Percentiles rank a stretch among this genome's conserved stretches.
Evolutionary conservation across 1,284 basidiomycete genomes (phyloP).

Genomic region (Laetiporus sulphureus): DNA sequence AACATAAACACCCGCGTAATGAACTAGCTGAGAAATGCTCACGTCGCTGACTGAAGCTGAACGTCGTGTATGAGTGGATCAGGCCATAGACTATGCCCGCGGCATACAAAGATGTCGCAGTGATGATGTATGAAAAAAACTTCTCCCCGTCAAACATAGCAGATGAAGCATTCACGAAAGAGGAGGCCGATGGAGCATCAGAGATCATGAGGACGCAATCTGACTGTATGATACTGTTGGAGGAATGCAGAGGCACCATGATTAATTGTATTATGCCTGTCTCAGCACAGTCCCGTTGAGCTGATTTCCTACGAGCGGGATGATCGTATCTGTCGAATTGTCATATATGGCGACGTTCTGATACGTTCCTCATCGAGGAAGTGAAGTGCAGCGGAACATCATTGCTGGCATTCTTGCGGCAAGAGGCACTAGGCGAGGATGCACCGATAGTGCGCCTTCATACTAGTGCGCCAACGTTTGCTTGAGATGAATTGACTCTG

Average conservation of each 20-base stretch:
- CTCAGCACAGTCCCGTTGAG: conserved; percentile 69
- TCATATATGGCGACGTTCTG: conserved; percentile 76
- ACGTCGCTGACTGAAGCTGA: conserved; percentile 72
- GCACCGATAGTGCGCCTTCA: too few species aligned
- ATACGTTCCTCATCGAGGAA: too few species aligned
- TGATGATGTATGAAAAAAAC: conserved; percentile 81
- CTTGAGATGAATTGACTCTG: too few species aligned
- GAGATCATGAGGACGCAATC: conserved; percentile 92
- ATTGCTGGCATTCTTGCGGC: too few species aligned
- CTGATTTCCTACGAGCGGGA: conserved; percentile 53
- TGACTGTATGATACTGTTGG: conserved; percentile 68
- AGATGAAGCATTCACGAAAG: conserved; percentile 78
- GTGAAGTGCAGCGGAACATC: too few species aligned
- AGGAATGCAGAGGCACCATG: conserved; percentile 84
- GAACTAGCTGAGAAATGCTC: too few species aligned
- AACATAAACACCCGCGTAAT: too few species aligned
- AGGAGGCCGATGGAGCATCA: conserved; percentile 66
- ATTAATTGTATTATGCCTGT: conserved; percentile 75
- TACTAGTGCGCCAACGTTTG: too few species aligned
- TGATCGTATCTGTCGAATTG: conserved; percentile 39
- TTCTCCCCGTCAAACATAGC: conserved; percentile 83
- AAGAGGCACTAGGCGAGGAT: too few species aligned
- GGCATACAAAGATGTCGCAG: conserved; percentile 60
- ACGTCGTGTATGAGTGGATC: conserved; percentile 73
- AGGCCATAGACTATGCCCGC: conserved; percentile 73